Evolutionary conservation across 73 alveolate genomes (phyloP).

Genomic region (Tetrahymena malaccensis): DNA sequence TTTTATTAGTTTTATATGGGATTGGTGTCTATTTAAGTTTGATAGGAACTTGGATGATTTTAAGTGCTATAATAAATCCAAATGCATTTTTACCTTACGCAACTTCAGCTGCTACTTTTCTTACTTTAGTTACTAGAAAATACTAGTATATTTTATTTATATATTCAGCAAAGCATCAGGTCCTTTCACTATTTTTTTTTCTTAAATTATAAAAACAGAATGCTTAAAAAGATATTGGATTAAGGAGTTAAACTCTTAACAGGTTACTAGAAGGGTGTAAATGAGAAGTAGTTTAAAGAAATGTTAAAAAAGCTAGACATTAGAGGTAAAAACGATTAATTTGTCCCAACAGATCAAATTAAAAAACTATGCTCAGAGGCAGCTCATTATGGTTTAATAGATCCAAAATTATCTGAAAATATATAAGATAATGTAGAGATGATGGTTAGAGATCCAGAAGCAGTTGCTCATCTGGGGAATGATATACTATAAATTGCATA

Average conservation of each 20-base stretch:
- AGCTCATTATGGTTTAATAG: background rate
- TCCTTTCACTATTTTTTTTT: background rate
- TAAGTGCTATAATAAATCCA: background rate
- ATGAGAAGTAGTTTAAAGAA: background rate
- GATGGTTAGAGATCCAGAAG: background rate
- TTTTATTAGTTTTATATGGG: background rate
- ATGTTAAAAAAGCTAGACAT: background rate
- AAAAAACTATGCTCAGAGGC: background rate
- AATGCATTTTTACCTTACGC: background rate
- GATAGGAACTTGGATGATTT: background rate
- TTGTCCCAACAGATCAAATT: background rate
- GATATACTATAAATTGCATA: background rate
- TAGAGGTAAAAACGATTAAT: background rate
- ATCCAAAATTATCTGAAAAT: background rate
- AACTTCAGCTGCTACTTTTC: conserved; percentile 1
- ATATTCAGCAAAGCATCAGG: too few relatives aligned
- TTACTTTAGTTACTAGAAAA: background rate
- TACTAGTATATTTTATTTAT: background rate
- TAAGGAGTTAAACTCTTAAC: background rate
- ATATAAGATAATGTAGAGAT: background rate
- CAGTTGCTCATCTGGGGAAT: background rate
- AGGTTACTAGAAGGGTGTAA: background rate
- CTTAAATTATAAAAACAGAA: background rate
- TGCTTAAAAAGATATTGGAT: background rate
- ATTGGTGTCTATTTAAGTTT: background rate